Conservation (phyloP, 192 early-diverging fungal genomes). For the Coemansia sp. region DNA sequence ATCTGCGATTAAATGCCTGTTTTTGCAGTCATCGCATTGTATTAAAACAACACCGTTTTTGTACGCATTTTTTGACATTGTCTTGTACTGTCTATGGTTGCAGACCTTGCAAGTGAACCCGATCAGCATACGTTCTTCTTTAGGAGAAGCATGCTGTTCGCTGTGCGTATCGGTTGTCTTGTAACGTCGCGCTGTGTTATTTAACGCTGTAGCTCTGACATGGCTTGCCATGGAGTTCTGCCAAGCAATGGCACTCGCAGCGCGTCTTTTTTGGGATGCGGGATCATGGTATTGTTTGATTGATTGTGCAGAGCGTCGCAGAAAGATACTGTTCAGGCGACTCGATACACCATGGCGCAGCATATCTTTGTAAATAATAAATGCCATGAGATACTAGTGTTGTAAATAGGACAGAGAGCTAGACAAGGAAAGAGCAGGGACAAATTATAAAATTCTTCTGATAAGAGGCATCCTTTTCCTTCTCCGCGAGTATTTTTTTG, state of each 20-base stretch:
- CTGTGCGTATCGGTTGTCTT: conserved; percentile 16
- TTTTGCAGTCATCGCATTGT: conserved; percentile 87
- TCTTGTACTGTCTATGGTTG: conserved; percentile 76
- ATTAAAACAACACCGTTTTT: conserved; percentile 92
- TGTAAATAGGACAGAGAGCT: too few relatives aligned
- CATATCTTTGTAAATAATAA: too few relatives aligned
- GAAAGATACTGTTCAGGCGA: too few relatives aligned
- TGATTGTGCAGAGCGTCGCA: neutral
- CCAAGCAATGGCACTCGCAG: neutral
- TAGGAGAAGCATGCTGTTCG: neutral
- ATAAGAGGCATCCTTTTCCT: too few relatives aligned
- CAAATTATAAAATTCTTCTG: too few relatives aligned
- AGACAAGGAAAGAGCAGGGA: too few relatives aligned
- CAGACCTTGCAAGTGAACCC: conserved; percentile 98
- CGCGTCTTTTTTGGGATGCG: neutral
- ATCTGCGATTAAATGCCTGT: conserved; percentile 94
- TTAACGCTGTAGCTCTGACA: neutral
- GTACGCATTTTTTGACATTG: conserved; percentile 92
- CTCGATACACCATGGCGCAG: too few relatives aligned
- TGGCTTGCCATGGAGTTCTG: neutral
- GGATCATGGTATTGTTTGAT: neutral
- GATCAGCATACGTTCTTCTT: conserved; percentile 65
- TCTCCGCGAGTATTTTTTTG: too few relatives aligned
- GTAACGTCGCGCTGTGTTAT: neutral
- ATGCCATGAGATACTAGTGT: too few relatives aligned